phyloP scores from a whole-genome alignment of 257 asterid species.

The Coffea eugenioides region DNA sequence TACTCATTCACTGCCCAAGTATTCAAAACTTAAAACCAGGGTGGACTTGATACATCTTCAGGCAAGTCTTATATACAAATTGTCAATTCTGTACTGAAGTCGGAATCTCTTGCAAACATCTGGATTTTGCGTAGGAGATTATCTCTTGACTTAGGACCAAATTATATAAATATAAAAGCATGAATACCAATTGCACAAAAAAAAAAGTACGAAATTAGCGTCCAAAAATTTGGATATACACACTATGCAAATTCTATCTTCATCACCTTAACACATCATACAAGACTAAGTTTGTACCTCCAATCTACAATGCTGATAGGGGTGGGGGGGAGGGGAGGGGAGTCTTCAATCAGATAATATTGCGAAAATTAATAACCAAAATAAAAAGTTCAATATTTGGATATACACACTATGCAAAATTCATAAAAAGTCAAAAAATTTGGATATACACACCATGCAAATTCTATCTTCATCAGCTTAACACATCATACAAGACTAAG shows the following conservation, averaged over 20 bases:
- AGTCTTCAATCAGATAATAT: no score
- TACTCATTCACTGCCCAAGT: neutral
- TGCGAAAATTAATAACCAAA: no score
- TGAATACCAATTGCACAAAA: neutral
- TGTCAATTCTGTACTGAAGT: neutral
- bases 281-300: neutral
- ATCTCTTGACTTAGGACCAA: neutral
- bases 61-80: neutral
- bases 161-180: no score
- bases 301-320: no score
- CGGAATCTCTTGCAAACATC: neutral
- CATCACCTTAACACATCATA: neutral
- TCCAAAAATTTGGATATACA: neutral
- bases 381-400: no score
- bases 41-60: neutral
- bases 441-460: neutral
- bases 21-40: neutral
- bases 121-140: neutral
- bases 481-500: neutral
- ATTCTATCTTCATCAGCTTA: neutral
- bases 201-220: neutral
- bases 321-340: no score
- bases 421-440: neutral
- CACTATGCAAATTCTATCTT: neutral
- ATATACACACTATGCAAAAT: no score